Evolutionary conservation across 805 yeast species (phyloP), one percentile per base, ranked within the genome.

Genomic region (Suhomyces prunicola): DNA sequence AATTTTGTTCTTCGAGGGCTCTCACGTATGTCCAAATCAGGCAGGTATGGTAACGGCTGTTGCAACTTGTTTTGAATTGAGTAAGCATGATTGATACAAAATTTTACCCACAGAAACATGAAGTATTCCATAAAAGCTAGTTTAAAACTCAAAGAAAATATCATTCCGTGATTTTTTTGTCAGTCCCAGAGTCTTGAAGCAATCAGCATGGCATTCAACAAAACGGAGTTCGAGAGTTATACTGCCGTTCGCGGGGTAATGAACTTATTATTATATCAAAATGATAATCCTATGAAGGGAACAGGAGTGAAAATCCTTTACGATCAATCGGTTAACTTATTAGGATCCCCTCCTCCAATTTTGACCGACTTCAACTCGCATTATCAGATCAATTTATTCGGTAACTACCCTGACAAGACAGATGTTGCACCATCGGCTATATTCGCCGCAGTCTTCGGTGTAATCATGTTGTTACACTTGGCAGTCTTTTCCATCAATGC

Each of bases 371-470:
- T 71, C 49, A 75, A 74, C 10, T 53, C 73, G 40, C 67, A 62
- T 4, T 55, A 63, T 31, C 86, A 83, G 61, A 76, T 72, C 50
- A 70, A 82, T 6, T 65, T 84, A 42, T 86, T 85, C 69, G 92
- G 92, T 8, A 81, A 81, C 6, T 87, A 85, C 61, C 89, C 90
- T 2, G 60, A 61, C 24, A 45, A 47, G 9, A 53, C 60, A 12
- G 93, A 87, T 66, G 64, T 74, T 10, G 89, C 83, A 1, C 91
- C 91, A 2, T 71, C 79, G 52, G 81, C 82, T 2, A 65, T 87
- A 0, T 85, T 86, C 57, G 63, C 77, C 2, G 88, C 79, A 0
- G 68, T 80, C 1, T 87, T 83, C 57, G 65, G 71, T 12, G 54
- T 86, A 4, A 59, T 87, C 35, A 60, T 72, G 44, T n/a, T 82